Percentiles rank a stretch among this genome's conserved stretches.
Conservation (phyloP, 805 yeast genomes). For the Metschnikowia rubicola region DNA sequence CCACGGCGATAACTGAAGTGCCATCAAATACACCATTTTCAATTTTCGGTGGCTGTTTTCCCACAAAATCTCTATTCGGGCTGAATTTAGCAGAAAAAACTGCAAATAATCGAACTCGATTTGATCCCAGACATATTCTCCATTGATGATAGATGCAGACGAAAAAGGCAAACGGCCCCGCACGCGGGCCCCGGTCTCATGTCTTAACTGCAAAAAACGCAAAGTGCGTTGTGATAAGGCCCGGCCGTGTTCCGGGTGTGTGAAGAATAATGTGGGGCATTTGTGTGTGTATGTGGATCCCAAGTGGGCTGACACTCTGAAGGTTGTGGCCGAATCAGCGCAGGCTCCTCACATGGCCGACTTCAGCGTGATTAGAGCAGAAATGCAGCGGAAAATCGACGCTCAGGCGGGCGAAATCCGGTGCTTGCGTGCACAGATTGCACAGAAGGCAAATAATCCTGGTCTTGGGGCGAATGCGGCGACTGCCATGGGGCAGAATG, state of each 20-base stretch:
- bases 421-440: conserved; percentile 11
- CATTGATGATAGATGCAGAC: not conserved
- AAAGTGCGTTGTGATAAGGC: conserved; percentile 44
- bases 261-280: conserved; percentile 38
- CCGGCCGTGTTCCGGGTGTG: conserved; percentile 42
- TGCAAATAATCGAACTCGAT: not conserved
- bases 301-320: conserved; percentile 27
- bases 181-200: conserved; percentile 38
- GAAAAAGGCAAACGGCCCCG: conserved; percentile 18
- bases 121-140: not conserved
- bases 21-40: no score
- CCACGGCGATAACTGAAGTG: no score
- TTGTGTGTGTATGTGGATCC: conserved; percentile 41
- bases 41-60: no score
- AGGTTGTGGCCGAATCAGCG: not conserved
- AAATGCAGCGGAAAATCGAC: conserved; percentile 8
- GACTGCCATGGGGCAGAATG: no score
- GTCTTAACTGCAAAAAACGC: conserved; percentile 38
- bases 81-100: no score
- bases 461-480: no score
- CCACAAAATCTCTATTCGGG: no score
- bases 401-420: conserved; percentile 10
- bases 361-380: not conserved
- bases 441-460: not conserved
- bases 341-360: no score